These are phyloP conservation scores for Bruguiera gymnorhiza DNA, from an alignment of 345 rosid species.

Conservation along the genomic window DNA sequence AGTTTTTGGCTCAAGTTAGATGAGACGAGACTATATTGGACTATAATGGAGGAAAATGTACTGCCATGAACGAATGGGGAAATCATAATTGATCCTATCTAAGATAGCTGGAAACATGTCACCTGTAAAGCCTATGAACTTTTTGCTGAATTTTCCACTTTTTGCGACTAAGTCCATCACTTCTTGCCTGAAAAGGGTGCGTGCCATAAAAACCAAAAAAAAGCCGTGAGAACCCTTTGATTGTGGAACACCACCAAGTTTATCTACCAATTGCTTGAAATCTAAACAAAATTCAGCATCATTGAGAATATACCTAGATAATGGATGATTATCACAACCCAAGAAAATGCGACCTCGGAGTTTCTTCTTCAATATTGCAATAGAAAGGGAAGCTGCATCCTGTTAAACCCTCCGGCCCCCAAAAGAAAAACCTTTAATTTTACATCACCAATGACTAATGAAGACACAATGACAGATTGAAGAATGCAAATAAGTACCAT, in stretches of 20 bases:
- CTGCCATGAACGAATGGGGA: background rate
- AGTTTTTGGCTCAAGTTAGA: background rate
- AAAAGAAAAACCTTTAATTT: constrained; percentile 8
- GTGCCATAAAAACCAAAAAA: background rate
- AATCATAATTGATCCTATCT: too few species aligned
- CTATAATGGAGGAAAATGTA: background rate
- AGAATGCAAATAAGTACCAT: background rate
- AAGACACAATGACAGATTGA: background rate
- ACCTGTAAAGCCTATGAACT: constrained; percentile 78
- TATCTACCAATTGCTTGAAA: background rate
- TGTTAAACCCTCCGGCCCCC: constrained; percentile 15
- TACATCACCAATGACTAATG: background rate
- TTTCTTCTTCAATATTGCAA: constrained; percentile 79
- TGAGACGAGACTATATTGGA: background rate
- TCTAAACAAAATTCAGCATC: background rate
- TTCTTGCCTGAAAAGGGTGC: constrained; percentile 59
- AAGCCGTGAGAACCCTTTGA: too few species aligned
- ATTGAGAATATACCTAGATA: constrained; percentile 59
- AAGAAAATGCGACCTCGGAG: constrained; percentile 59
- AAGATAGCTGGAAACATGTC: constrained; percentile 13
- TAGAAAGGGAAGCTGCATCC: constrained; percentile 92
- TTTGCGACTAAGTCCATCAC: constrained; percentile 77
- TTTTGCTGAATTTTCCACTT: constrained; percentile 70
- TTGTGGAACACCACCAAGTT: background rate
- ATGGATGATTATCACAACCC: constrained; percentile 95